These are phyloP conservation scores for Alternaria atra DNA, from an alignment of 2,329 filamentous ascomycete species.

Conservation along the genomic window DNA sequence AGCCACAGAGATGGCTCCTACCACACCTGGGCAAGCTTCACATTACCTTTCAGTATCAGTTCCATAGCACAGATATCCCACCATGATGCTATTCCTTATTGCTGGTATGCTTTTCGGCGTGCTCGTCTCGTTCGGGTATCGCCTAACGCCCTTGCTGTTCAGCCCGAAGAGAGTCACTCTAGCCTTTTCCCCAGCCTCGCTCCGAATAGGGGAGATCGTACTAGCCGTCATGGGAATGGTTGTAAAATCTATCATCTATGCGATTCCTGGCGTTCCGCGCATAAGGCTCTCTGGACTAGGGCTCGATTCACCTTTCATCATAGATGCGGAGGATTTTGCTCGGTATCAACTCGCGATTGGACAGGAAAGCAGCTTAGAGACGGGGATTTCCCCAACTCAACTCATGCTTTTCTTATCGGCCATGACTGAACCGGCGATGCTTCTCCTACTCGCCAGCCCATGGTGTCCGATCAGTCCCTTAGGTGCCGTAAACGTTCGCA, in stretches of 20 bases:
- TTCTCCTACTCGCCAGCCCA: conserved; percentile 13
- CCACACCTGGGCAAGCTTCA: neutral
- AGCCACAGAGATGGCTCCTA: neutral
- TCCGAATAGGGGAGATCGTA: conserved; percentile 10
- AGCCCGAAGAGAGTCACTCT: conserved; percentile 2
- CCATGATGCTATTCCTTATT: neutral
- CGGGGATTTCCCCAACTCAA: neutral
- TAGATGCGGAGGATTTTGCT: conserved; percentile 7
- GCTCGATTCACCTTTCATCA: conserved; percentile 7
- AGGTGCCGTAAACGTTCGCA: conserved; percentile 17
- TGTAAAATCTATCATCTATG: neutral
- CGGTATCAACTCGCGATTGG: conserved; percentile 8
- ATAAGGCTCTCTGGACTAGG: neutral
- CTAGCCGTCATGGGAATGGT: conserved; percentile 12
- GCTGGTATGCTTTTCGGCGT: neutral
- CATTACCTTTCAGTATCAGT: neutral
- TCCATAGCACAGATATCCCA: neutral
- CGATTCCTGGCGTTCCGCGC: neutral
- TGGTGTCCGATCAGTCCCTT: conserved; percentile 13
- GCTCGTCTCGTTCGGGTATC: conserved; percentile 11
- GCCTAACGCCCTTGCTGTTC: conserved; percentile 10
- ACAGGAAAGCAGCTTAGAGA: neutral
- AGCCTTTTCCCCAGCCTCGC: conserved; percentile 14
- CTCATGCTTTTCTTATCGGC: conserved; percentile 11
- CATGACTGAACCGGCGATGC: conserved; percentile 17